Evolutionary conservation across 768 basidiomycete species (phyloP), one percentile per base, ranked within the genome.

Genomic region (Gloeophyllum trabeum): DNA sequence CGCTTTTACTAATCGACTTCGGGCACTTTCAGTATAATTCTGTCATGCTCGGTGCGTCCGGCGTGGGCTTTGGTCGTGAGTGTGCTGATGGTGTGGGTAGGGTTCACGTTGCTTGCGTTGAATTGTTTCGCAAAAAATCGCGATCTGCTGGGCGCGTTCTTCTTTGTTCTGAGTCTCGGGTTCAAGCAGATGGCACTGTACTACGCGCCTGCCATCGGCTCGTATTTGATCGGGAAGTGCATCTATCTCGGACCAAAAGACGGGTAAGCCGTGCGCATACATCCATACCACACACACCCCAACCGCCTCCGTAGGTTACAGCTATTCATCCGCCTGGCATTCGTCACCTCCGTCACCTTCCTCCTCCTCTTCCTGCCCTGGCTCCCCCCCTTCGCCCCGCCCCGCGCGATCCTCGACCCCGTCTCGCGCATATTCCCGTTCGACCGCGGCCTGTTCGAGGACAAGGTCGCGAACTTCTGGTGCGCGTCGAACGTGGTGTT

Each of bases 401-500:
- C 75, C 1, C 39, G 64, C 7, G 53, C 63, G 19, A 69, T 87
- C 46, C 46, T 72, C n/a, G 74, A 79, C 40, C 77, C 85, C 13
- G 65, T 93, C 36, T 65, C 65, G 12, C 79, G 93, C 4, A 89
- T 96, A 43, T 98, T 98, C 57, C 93, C 93, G 0, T 90, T 98
- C 56, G 70, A 75, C 4, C 79, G 93, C 22, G 93, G 92, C 12
- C 66, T 93, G 2, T 93, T 93, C 53, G 91, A 94, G 55, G 90
- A 94, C 64, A 93, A 94, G 54, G 93, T 98, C 19, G 90, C 93
- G 30, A 98, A 98, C 57, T 88, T 94, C 55, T 98, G 93, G 93
- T 96, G 93, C 59, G 87, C 90, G 24, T 77, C 81, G 14, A 90
- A 97, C 55, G 80, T 93, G 19, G 61, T 85, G 12, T 58, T 97